Percentiles rank a stretch among this genome's conserved stretches.
These are phyloP conservation scores for Ganoderma lingzhi DNA, from an alignment of 1,284 basidiomycete genomes.

Conservation along the genomic window DNA sequence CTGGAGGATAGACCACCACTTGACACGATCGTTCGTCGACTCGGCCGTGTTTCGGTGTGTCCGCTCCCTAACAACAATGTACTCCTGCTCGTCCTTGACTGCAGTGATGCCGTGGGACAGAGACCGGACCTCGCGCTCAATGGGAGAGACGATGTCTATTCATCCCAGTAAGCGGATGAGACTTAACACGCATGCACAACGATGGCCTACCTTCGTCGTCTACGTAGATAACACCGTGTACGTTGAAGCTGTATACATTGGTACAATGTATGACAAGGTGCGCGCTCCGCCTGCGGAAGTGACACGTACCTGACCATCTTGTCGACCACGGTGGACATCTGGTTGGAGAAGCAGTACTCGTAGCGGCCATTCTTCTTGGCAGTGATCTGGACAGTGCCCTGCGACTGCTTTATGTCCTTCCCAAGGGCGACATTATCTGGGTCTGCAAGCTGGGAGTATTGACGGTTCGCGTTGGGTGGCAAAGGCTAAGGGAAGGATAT, in stretches of 20 bases:
- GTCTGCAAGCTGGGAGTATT: conserved; percentile 70
- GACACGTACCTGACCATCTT: conserved; percentile 88
- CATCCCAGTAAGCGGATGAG: conserved; percentile 2
- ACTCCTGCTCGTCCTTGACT: conserved; percentile 99
- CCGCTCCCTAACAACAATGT: conserved; percentile 94
- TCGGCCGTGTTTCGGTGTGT: conserved; percentile 95
- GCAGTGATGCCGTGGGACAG: conserved; percentile 87
- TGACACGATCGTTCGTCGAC: conserved; percentile 95
- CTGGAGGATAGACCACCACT: conserved; percentile 99
- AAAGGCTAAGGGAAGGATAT: background rate
- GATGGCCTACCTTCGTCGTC: conserved; percentile 77
- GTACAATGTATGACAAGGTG: conserved; percentile 12
- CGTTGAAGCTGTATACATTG: conserved; percentile 84
- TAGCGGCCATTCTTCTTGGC: conserved; percentile 89
- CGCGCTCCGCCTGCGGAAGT: conserved; percentile 25
- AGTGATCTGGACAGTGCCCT: conserved; percentile 89
- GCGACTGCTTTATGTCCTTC: conserved; percentile 88
- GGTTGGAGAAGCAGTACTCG: conserved; percentile 98
- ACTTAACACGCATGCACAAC: conserved; percentile 1
- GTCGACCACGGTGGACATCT: conserved; percentile 94
- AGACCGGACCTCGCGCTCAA: conserved; percentile 94
- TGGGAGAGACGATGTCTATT: conserved; percentile 85
- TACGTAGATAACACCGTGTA: conserved; percentile 96
- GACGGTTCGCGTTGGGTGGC: conserved; percentile 6
- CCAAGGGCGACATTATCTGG: conserved; percentile 75